A percentile compares a stretch with the other conserved stretches of the same genome.
Conservation (phyloP, 306 rosid genomes). For the Inga laurina region DNA sequence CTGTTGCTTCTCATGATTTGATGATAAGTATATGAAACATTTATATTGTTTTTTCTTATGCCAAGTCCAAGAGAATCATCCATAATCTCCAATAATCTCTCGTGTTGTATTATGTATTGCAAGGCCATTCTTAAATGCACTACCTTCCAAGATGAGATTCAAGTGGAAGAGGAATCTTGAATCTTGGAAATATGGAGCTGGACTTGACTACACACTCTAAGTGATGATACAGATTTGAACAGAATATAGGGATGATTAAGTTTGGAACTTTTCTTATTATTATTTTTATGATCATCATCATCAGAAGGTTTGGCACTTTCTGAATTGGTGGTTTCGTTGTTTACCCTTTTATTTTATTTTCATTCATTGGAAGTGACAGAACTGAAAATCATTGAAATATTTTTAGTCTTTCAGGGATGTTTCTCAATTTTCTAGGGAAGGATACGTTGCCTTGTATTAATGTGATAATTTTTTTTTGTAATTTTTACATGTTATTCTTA, state of each 20-base stretch:
- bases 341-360: neutral
- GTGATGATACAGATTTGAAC: neutral
- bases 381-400: neutral
- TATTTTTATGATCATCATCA: neutral
- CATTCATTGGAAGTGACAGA: neutral
- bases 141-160: conserved; percentile 64
- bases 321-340: neutral
- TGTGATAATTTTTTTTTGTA: neutral
- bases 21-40: neutral
- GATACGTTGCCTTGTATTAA: neutral
- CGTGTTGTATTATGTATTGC: conserved; percentile 28
- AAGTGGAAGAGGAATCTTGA: conserved; percentile 79
- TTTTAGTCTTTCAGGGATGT: neutral
- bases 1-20: neutral
- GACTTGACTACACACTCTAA: conserved; percentile 79
- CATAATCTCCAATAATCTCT: conserved; percentile 3
- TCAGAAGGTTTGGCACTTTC: neutral
- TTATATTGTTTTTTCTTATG: neutral
- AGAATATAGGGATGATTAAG: neutral
- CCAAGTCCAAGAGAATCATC: neutral
- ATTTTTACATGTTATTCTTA: neutral
- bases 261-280: neutral
- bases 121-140: conserved; percentile 58
- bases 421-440: neutral
- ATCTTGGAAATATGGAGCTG: conserved; percentile 97